phyloP scores from a whole-genome alignment of 257 asterid species.

The Jacaranda copaia region DNA sequence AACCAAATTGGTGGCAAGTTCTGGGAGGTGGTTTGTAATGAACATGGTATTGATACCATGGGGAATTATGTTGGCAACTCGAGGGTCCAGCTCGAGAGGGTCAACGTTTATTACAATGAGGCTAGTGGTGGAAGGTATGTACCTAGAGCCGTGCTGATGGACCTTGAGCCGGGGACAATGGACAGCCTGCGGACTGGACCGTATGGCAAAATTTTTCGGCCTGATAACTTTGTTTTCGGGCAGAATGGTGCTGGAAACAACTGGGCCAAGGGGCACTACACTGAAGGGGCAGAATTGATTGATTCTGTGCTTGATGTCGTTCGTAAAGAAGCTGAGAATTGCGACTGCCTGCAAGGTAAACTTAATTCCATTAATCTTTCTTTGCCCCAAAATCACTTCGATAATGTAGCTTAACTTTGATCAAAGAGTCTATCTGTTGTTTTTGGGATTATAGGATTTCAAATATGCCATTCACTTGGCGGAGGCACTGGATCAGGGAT shows the following conservation, averaged over 20 bases:
- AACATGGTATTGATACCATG: constrained; percentile 62
- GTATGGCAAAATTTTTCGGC: background rate
- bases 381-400: background rate
- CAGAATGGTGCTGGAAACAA: constrained; percentile 61
- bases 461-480: constrained; percentile 60
- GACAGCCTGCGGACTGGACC: background rate
- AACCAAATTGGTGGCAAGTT: constrained; percentile 81
- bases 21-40: constrained; percentile 77
- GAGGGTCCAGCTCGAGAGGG: constrained; percentile 61
- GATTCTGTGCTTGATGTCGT: constrained; percentile 60
- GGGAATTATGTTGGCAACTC: constrained; percentile 61
- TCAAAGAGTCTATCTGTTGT: no score
- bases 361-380: background rate
- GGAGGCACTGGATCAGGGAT: constrained; percentile 63
- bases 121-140: constrained; percentile 80
- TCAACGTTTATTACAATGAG: constrained; percentile 76
- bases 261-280: constrained; percentile 59
- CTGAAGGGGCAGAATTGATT: constrained; percentile 55
- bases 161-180: constrained; percentile 19
- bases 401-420: background rate
- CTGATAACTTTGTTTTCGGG: constrained; percentile 19
- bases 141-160: constrained; percentile 74
- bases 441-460: constrained; percentile 45
- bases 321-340: constrained; percentile 59
- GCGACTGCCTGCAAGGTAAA: constrained; percentile 59